Evolutionary conservation across 2,329 filamentous ascomycete species (phyloP), one percentile per base, ranked within the genome.

Genomic region (Neofusicoccum kwambonambiense): DNA sequence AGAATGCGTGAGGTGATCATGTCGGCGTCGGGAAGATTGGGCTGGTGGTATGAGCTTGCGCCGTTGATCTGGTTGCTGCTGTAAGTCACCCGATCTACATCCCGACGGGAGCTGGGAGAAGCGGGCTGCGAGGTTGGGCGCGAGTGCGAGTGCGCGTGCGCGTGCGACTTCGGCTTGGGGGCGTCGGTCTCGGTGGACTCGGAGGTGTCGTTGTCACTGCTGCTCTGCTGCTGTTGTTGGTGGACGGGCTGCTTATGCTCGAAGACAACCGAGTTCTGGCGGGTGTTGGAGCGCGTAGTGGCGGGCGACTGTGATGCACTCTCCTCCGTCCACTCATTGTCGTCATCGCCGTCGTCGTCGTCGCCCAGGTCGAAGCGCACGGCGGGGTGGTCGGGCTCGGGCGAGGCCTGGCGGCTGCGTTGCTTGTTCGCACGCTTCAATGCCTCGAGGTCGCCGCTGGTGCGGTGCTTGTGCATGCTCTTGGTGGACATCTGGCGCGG

Each of bases 1-100:
- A 92, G 81, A 42, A 91, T 77, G 65, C 88, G 83, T 35, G 88
- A 88, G 6, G 89, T 91, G 60, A 91, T 84, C 67, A 89, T 86
- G 70, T 88, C 86, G 66, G 87, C 88, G 71, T 89, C 87, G 41
- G 78, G 76, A 19, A 65, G 47, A 12, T 64, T 58, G 54, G 63
- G 52, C 27, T 75, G 74, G 62, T 77, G 73, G 60, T 75, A 71
- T 35, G 75, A 71, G 66, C 68, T 72, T 49, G 71, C 68, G 17
- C 74, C 74, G 67, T 75, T 78, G 12, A 71, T 65, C 44, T 64
- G 51, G 31, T 61, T 62, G n/a, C 57, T 62, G 63, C 54, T 65
- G 45, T 65, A 62, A 13, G 63, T 60, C 35, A 56, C 54, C 42
- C 54, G 47, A 31, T 64, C 50, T 13, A 41, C 41, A 31, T 52